Evolutionary conservation across 176 grass and related monocot genomes (phyloP).

Genomic region (Oryza nivara): DNA sequence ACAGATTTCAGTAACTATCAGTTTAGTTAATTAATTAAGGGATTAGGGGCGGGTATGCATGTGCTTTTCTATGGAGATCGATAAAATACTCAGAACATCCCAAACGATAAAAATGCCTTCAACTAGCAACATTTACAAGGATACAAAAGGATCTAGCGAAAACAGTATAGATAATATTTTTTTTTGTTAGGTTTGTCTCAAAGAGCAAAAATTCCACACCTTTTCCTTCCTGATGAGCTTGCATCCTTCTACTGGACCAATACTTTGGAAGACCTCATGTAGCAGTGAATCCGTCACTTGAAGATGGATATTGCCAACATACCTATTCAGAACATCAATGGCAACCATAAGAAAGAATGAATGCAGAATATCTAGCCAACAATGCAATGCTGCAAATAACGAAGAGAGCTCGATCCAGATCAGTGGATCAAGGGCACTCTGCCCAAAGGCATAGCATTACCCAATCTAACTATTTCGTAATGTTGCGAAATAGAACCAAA

Average conservation of each 20-base stretch:
- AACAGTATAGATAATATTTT: neutral
- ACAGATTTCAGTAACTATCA: neutral
- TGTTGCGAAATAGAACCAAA: neutral
- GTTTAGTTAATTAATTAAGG: neutral
- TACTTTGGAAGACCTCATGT: conserved; percentile 90
- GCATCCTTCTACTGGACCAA: conserved; percentile 94
- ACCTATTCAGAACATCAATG: conserved; percentile 53
- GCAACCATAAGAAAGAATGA: conserved; percentile 5
- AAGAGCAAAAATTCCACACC: conserved; percentile 55
- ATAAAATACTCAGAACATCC: neutral
- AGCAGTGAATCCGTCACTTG: conserved; percentile 78
- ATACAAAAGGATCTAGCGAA: neutral
- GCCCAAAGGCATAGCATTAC: neutral
- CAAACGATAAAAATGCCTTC: neutral
- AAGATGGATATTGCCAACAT: conserved; percentile 96
- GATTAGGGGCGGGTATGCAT: neutral
- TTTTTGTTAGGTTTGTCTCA: neutral
- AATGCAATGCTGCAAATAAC: conserved; percentile 8
- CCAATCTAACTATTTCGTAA: conserved; percentile 23
- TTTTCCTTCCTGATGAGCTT: conserved; percentile 99
- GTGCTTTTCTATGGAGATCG: neutral
- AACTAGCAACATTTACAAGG: conserved; percentile 11
- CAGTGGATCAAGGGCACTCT: neutral
- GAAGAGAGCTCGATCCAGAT: neutral
- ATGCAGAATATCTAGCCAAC: neutral